Percentiles rank a stretch among this genome's conserved stretches.
These are phyloP conservation scores for Rachicladosporium sp. DNA, from an alignment of 2,329 filamentous ascomycete genomes.

Conservation along the genomic window DNA sequence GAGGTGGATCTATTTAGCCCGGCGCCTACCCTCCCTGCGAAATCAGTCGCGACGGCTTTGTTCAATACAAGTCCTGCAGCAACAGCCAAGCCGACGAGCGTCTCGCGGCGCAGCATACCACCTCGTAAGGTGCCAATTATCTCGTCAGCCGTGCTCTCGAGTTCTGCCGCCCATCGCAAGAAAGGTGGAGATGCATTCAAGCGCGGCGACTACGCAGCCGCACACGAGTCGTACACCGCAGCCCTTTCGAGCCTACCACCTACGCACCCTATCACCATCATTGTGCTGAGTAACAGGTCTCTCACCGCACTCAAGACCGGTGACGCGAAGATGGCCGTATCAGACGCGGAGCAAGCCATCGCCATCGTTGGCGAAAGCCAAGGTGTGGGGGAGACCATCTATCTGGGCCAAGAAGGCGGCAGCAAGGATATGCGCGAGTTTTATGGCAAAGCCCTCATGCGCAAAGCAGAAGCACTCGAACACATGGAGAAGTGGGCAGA, in stretches of 20 bases:
- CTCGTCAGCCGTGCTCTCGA: constrained; percentile 55
- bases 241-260: constrained; percentile 64
- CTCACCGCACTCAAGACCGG: constrained; percentile 85
- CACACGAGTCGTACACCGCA: constrained; percentile 68
- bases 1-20: constrained; percentile 25
- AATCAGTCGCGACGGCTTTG: neutral
- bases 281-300: constrained; percentile 81
- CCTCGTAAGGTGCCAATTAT: constrained; percentile 53
- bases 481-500: constrained; percentile 91
- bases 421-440: constrained; percentile 83
- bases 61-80: constrained; percentile 2
- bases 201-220: constrained; percentile 78
- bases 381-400: constrained; percentile 70
- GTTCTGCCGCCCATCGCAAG: constrained; percentile 65
- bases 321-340: constrained; percentile 74
- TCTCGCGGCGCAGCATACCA: constrained; percentile 27
- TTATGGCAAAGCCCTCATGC: constrained; percentile 82
- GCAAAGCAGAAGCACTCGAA: constrained; percentile 91
- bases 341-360: constrained; percentile 72
- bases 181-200: constrained; percentile 86
- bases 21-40: constrained; percentile 7
- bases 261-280: constrained; percentile 69
- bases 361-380: constrained; percentile 64
- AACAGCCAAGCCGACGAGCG: constrained; percentile 13
- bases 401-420: constrained; percentile 45